Evolutionary conservation across 345 rosid species (phyloP), one percentile per base, ranked within the genome.

Genomic region (Arabis alpina): DNA sequence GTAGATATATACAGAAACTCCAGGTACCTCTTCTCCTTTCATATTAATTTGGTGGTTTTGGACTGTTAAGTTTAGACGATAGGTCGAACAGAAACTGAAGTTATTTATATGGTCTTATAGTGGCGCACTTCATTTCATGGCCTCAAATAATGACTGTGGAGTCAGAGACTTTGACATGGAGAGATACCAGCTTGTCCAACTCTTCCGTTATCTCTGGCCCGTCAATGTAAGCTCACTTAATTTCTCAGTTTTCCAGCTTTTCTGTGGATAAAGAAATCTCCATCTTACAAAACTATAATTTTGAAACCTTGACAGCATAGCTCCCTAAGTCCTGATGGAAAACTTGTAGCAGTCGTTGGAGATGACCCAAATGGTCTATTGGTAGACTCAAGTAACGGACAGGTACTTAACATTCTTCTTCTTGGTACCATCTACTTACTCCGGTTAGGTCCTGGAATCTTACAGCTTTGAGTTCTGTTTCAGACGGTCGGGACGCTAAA

Each of bases 131-230:
- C 93, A 85, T 70, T 90, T 90, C 73, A 86, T 82, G 15, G 93
- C 91, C 62, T 87, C 96, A 70, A 90, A 84, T 67, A 90, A 90
- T 77, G 96, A 89, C 61, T 87, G 82, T 63, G 93, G 91, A 70
- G 87, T 89, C 30, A 50, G 96, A 77, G 91, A 87, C 71, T 87
- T 87, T 76, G 96, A 89, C 56, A 86, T 89, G 93, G 93, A 87
- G 80, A 87, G 69, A 70, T 89, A 82, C 82, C 85, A 80, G 55
- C 89, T 79, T 52, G 49, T 81, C 64, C 84, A 86, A 75, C 79
- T 84, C 76, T 82, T 87, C 55, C 76, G 71, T 42, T 90, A 81
- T 75, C 81, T 65, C 14, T 90, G 96, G 91, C 96, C 96, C 2
- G 93, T 90, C 66, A 87, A 90, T 68, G 96, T 90, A 70, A 83